These are phyloP conservation scores for Sordariomycetes sp. DNA, from an alignment of 2,329 filamentous ascomycete genomes.

Conservation along the genomic window DNA sequence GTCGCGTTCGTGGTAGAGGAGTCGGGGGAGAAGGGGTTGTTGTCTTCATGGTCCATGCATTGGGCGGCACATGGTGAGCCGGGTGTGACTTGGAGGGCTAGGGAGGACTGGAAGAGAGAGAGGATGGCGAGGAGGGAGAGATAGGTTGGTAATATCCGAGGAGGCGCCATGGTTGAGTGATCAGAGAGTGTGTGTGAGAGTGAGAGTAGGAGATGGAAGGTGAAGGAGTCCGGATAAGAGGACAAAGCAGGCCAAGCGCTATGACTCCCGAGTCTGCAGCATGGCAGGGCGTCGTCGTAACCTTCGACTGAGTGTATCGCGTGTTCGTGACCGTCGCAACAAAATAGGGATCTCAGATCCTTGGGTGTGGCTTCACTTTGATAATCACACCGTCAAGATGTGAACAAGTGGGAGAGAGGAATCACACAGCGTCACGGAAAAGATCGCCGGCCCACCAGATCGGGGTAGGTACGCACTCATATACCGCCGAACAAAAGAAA, in stretches of 20 bases:
- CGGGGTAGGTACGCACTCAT: background rate
- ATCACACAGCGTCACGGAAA: background rate
- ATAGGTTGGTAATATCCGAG: background rate
- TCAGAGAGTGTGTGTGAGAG: background rate
- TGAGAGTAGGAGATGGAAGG: background rate
- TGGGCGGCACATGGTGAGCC: constrained; percentile 37
- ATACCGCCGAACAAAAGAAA: background rate
- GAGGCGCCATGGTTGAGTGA: constrained; percentile 1
- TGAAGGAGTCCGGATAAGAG: background rate
- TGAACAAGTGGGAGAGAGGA: background rate
- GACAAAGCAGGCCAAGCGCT: background rate
- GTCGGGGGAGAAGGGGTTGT: constrained; percentile 19
- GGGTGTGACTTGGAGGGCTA: constrained; percentile 34
- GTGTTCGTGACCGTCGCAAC: background rate
- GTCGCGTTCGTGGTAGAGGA: constrained; percentile 28
- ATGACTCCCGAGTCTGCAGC: background rate
- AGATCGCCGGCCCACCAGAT: background rate
- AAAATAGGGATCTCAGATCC: background rate
- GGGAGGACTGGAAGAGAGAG: background rate
- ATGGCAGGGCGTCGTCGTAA: background rate
- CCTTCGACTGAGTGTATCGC: background rate
- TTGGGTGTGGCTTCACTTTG: background rate
- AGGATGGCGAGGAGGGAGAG: constrained; percentile 1
- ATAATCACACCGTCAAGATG: background rate
- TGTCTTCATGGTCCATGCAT: constrained; percentile 28